Evolutionary conservation across 805 yeast species (phyloP).

Genomic region (Kodamaea kaohsiungensis): DNA sequence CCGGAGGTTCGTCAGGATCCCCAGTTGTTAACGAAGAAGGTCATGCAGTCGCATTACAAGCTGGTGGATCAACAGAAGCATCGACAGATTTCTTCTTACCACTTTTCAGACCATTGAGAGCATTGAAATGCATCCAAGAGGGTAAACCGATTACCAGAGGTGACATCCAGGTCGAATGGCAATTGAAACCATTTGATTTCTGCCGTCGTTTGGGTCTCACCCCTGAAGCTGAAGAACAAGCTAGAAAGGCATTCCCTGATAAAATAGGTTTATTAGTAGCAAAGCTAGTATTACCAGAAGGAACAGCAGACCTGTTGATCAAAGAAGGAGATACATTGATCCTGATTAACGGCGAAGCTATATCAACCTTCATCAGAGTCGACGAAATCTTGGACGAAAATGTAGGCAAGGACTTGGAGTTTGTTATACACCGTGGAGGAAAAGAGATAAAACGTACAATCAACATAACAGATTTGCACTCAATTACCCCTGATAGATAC

Average conservation of each 20-base stretch:
- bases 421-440: constrained; percentile 74
- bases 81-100: constrained; percentile 94
- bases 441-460: constrained; percentile 50
- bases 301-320: constrained; percentile 73
- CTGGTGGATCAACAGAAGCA: constrained; percentile 90
- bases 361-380: constrained; percentile 74
- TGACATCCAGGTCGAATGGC: constrained; percentile 90
- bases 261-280: constrained; percentile 83
- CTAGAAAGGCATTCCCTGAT: constrained; percentile 69
- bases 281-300: constrained; percentile 76
- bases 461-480: constrained; percentile 72
- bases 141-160: constrained; percentile 73
- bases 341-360: constrained; percentile 63
- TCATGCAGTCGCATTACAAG: constrained; percentile 85
- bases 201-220: constrained; percentile 86
- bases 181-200: constrained; percentile 82
- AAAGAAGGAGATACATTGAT: constrained; percentile 86
- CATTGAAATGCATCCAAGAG: constrained; percentile 70
- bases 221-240: constrained; percentile 65
- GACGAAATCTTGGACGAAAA: constrained; percentile 77
- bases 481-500: constrained; percentile 78
- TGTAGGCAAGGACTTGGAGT: constrained; percentile 49
- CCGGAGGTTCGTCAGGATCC: constrained; percentile 95
- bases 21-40: constrained; percentile 94
- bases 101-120: constrained; percentile 77